phyloP scores from a whole-genome alignment of 164 flowering plant genomes.

The Vitis riparia region DNA sequence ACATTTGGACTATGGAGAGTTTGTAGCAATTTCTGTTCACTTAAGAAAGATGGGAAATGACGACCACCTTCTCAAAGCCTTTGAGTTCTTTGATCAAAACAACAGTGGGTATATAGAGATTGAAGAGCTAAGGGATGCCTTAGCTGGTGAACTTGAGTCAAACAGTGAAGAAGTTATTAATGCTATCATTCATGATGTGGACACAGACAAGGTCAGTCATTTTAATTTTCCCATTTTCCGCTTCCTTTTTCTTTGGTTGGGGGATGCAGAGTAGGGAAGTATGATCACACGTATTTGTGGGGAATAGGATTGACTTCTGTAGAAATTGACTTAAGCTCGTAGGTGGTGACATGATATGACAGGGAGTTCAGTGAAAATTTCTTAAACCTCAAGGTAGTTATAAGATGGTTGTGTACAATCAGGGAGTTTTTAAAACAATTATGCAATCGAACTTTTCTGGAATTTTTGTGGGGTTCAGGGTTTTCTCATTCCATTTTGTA shows the following conservation, averaged over 20 bases:
- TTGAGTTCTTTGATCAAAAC: conserved; percentile 67
- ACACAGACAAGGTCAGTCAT: conserved; percentile 83
- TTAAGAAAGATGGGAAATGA: conserved; percentile 79
- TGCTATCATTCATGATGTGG: conserved; percentile 86
- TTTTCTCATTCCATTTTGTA: not conserved
- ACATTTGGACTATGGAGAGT: conserved; percentile 72
- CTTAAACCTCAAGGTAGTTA: too few species aligned
- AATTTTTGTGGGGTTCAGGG: too few species aligned
- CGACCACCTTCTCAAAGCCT: conserved; percentile 82
- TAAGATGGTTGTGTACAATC: too few species aligned
- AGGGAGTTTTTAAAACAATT: too few species aligned
- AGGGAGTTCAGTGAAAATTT: too few species aligned
- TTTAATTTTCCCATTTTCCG: not conserved
- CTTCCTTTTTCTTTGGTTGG: too few species aligned
- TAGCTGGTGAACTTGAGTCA: conserved; percentile 67
- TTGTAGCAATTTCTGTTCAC: conserved; percentile 81
- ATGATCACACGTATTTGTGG: too few species aligned
- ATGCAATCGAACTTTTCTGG: too few species aligned
- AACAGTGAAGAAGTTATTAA: conserved; percentile 73
- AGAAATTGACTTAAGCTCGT: too few species aligned
- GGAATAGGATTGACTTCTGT: too few species aligned
- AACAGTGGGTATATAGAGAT: conserved; percentile 76
- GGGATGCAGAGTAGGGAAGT: too few species aligned
- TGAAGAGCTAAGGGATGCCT: conserved; percentile 77
- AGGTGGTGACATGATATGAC: too few species aligned